phyloP scores from a whole-genome alignment of 768 basidiomycete species.

The Tricholoma saponaceum region DNA sequence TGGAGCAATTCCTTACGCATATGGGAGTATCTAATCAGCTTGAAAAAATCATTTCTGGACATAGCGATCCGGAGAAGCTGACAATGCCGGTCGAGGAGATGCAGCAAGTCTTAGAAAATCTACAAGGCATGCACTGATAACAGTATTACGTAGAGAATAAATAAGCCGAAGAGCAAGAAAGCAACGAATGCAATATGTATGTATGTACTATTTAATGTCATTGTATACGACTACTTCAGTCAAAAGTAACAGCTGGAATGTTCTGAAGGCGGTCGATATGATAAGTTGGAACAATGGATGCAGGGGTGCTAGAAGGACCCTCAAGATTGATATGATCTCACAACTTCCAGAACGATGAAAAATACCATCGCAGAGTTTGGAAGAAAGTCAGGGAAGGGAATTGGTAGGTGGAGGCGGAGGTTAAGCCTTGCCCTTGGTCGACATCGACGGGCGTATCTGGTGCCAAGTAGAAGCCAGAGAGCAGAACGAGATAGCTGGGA shows the following conservation, averaged over 20 bases:
- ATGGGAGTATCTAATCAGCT: conserved; percentile 35
- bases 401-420: conserved; percentile 21
- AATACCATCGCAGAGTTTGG: conserved; percentile 38
- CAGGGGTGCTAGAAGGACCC: not conserved
- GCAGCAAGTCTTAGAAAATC: conserved; percentile 40
- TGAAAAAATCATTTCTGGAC: conserved; percentile 53
- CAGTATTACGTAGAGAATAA: conserved; percentile 4
- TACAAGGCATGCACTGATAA: conserved; percentile 54
- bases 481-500: conserved; percentile 85
- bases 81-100: conserved; percentile 40
- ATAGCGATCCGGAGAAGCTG: conserved; percentile 55
- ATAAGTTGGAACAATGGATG: not conserved
- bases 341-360: conserved; percentile 23
- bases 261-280: not conserved
- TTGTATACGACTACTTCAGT: not conserved
- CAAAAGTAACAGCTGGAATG: not conserved
- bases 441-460: conserved; percentile 44
- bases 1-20: conserved; percentile 61
- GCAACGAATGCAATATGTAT: conserved; percentile 3
- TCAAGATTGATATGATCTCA: conserved; percentile 1
- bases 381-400: conserved; percentile 34
- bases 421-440: conserved; percentile 28
- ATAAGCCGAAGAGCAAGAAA: not conserved
- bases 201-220: conserved; percentile 16
- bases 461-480: conserved; percentile 91